Evolutionary conservation across 2,329 filamentous ascomycete genomes (phyloP).

Genomic region (Periconia sp.): DNA sequence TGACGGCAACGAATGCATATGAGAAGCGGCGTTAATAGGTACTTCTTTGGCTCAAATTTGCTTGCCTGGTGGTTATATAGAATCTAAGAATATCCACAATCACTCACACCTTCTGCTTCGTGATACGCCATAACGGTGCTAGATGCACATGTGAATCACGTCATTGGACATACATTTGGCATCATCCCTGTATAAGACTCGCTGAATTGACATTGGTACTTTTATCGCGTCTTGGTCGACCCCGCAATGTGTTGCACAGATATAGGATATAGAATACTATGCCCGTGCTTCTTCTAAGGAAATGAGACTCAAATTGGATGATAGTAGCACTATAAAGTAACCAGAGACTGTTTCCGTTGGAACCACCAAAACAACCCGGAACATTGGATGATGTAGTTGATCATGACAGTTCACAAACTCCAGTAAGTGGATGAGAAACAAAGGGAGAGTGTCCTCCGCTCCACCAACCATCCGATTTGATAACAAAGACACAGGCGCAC

Average conservation of each 20-base stretch:
- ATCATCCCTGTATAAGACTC: too few species aligned
- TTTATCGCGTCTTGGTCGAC: not conserved
- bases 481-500: conserved; percentile 14
- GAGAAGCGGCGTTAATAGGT: not conserved
- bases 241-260: not conserved
- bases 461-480: conserved; percentile 38
- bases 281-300: conserved; percentile 4
- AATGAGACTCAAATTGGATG: conserved; percentile 43
- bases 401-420: conserved; percentile 41
- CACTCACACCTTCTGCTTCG: too few species aligned
- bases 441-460: conserved; percentile 32
- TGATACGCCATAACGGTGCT: too few species aligned
- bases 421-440: conserved; percentile 28
- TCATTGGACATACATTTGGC: too few species aligned
- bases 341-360: conserved; percentile 35
- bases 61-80: not conserved
- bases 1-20: conserved; percentile 1
- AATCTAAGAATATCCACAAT: not conserved
- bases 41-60: not conserved
- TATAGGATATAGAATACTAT: not conserved
- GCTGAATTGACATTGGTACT: too few species aligned
- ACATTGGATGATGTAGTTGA: conserved; percentile 27
- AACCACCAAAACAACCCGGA: conserved; percentile 36
- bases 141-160: too few species aligned
- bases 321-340: conserved; percentile 39